Evolutionary conservation across 2,329 filamentous ascomycete genomes (phyloP), one percentile per base, ranked within the genome.

Genomic region (Paramyrothecium sp.): DNA sequence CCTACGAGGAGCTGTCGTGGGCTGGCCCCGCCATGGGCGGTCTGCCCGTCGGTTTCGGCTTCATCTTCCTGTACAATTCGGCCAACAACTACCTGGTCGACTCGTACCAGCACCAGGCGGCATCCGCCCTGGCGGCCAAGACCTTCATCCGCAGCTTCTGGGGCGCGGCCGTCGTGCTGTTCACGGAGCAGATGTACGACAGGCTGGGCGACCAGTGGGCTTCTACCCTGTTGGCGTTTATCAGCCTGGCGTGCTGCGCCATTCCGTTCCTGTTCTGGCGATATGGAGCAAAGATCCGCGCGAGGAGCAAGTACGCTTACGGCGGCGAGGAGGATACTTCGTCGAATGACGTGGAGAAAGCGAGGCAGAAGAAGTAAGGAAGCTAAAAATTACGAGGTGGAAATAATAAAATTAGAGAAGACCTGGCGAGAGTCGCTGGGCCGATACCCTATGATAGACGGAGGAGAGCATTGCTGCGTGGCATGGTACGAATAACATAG

Each of bases 181-280:
- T 95, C 74, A 94, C 91, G 0, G 80, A 83, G 62, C 90, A 94
- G 72, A 94, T 95, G 90, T 92, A 91, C 72, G 71, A 81, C 51
- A 81, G 86, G 2, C 78, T 94, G 16, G 86, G 86, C 10, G 81
- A 92, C 71, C 86, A 91, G 69, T 94, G 91, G 90, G 91, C 91
- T 0, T 86, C 85, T 53, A 81, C 82, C 0, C 78, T 95, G 11
- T 75, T 95, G 10, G 90, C 83, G 0, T 93, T 93, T 64, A 80
- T 96, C 63, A 85, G 82, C 17, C 75, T 96, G 7, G 88, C 84
- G 0, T 96, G 91, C 76, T 96, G 91, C 70, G 84, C 80, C 0
- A 96, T 96, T 63, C 92, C 92, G 0, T 96, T 88, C 70, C 72
- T 91, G 23, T 96, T 97, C 75, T 96, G 89, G 79, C 85, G 79